Base-by-base conservation (phyloP, 495 filamentous ascomycete genomes). In the Chaetomium fimeti region DNA sequence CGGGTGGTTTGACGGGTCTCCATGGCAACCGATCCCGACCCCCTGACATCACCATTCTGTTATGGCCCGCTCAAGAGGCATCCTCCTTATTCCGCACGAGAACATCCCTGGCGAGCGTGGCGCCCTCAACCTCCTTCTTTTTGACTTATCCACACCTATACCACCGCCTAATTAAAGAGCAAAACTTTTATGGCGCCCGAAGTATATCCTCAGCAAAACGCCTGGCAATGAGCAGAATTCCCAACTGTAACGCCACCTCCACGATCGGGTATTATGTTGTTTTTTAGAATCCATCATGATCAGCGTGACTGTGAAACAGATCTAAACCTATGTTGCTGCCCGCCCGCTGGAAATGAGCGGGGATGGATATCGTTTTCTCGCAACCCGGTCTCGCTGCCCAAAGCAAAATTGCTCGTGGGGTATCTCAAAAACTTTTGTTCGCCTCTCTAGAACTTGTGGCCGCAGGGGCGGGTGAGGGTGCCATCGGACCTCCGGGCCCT, bases 361-460 rank as follows among this genome's bases (percentile, higher is more conserved):
- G 7, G 48, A 11, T 32, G 13, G 24, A 49, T 54, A 42, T 40
- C 59, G 45, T 63, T 27, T 52, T 29, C 32, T 61, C 49, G 52
- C n/a, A 67, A 53, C 8, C 27, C 48, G 7, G 25, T 62, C 24
- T 61, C 61, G 51, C 61, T 58, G 40, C 48, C 57, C 60, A 62
- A 64, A 53, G 52, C 53, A 65, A 36, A 66, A 53, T 59, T 64
- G 66, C 47, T 52, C 59, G 61, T 54, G 52, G 66, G 65, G 65
- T 64, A 64, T 64, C 57, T 60, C 59, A 68, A 54, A 65, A 54
- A 51, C 38, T 51, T 29, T 61, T 64, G 40, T 13, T 45, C 62
- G 53, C 38, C 7, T 22, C n/a, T 63, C 56, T 56, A 28, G 5
- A 52, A 53, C 18, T 55, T 40, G n/a, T 56, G 47, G 45, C 36